Evolutionary conservation across 257 asterid species (phyloP).

Genomic region (Eustoma russellianum): DNA sequence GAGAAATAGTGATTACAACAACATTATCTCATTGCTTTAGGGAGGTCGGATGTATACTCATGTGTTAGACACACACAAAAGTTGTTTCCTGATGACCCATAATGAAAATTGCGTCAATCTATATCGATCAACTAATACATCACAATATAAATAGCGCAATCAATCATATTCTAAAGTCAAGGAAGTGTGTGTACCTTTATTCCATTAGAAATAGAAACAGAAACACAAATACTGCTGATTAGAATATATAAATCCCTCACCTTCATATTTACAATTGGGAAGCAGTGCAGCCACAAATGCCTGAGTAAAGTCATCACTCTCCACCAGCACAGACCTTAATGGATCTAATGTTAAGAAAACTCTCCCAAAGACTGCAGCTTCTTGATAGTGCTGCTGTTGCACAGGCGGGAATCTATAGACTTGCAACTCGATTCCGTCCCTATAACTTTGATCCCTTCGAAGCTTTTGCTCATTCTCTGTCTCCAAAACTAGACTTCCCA

Average conservation of each 20-base stretch:
- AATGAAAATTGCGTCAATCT: too few relatives aligned
- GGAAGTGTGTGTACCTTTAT: background rate
- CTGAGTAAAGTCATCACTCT: constrained; percentile 79
- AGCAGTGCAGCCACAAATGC: constrained; percentile 84
- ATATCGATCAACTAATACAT: too few relatives aligned
- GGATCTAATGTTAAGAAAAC: constrained; percentile 77
- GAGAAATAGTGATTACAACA: too few relatives aligned
- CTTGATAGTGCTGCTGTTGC: constrained; percentile 42
- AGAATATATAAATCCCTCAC: constrained; percentile 15
- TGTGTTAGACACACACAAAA: too few relatives aligned
- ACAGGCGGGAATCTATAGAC: constrained; percentile 25
- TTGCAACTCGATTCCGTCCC: constrained; percentile 24
- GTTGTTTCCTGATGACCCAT: too few relatives aligned
- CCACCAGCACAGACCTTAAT: constrained; percentile 82
- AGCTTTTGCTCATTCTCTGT: constrained; percentile 20
- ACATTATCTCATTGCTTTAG: too few relatives aligned
- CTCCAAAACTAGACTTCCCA: constrained; percentile 13
- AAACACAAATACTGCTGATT: too few relatives aligned
- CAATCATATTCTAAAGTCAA: too few relatives aligned
- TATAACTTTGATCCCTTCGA: constrained; percentile 11
- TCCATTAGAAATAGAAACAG: too few relatives aligned
- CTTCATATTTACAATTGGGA: constrained; percentile 85
- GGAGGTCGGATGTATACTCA: too few relatives aligned
- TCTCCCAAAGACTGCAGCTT: constrained; percentile 56
- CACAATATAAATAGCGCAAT: too few relatives aligned